Percentiles rank a stretch among this genome's conserved stretches.
Evolutionary conservation across 345 rosid species (phyloP).

Genomic region (Acer yangbiense): DNA sequence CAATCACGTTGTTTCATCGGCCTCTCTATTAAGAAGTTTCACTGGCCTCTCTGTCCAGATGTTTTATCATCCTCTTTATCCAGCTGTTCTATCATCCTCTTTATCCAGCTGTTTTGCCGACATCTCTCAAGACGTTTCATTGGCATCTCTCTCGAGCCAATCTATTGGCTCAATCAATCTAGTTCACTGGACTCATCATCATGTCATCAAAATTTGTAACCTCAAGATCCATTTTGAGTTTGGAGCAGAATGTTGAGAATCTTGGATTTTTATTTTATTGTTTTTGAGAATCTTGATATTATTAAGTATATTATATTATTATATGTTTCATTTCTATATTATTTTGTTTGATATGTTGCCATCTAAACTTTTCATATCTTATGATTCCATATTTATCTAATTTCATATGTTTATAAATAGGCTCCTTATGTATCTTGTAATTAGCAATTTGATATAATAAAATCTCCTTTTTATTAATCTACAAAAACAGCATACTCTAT

Average conservation of each 20-base stretch:
- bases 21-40: background rate
- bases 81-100: background rate
- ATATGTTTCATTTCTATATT: background rate
- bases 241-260: background rate
- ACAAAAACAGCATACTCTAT: background rate
- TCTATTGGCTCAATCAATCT: background rate
- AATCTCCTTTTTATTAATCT: background rate
- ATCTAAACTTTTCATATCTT: background rate
- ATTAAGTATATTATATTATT: background rate
- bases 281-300: background rate
- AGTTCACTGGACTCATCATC: background rate
- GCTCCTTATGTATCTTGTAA: background rate
- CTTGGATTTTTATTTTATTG: background rate
- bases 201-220: background rate
- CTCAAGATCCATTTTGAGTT: background rate
- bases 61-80: background rate
- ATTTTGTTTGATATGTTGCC: background rate
- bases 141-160: background rate
- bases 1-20: background rate
- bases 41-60: background rate
- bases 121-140: background rate
- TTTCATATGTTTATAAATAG: background rate
- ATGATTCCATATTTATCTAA: slow-evolving; percentile 1
- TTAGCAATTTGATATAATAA: background rate
- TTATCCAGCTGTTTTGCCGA: background rate